Evolutionary conservation across 805 yeast genomes (phyloP).

Genomic region (Candida wancherniae): DNA sequence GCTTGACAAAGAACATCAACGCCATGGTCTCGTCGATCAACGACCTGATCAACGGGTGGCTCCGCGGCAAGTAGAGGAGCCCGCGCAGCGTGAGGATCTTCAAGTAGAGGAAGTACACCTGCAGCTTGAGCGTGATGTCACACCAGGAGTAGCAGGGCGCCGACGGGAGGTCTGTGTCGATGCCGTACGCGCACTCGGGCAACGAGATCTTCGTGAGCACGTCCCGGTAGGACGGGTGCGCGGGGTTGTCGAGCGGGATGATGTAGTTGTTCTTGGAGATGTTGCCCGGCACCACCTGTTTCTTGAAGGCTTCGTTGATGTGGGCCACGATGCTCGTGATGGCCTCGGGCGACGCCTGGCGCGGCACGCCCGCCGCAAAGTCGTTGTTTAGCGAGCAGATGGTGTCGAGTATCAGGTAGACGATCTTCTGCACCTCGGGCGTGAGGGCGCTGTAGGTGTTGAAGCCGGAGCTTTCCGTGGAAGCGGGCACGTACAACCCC

Average conservation of each 20-base stretch:
- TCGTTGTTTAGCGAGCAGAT: constrained; percentile 7
- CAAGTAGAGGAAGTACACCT: constrained; percentile 20
- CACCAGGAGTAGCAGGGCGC: constrained; percentile 21
- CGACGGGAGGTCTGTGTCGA: constrained; percentile 6
- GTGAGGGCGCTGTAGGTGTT: constrained; percentile 13
- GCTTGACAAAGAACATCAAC: constrained; percentile 18
- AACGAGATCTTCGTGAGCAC: constrained; percentile 6
- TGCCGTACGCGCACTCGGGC: constrained; percentile 15
- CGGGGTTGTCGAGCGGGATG: constrained; percentile 12
- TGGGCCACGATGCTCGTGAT: constrained; percentile 14
- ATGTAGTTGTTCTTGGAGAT: constrained; percentile 5
- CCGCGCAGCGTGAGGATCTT: constrained; percentile 21
- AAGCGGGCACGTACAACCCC: constrained; percentile 15
- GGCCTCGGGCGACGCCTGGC: constrained; percentile 12
- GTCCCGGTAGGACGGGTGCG: constrained; percentile 15
- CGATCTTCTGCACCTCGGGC: constrained; percentile 8
- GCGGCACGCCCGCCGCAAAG: constrained; percentile 2
- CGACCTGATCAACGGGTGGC: constrained; percentile 20
- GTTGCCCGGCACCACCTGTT: constrained; percentile 14
- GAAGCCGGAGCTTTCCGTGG: constrained; percentile 11
- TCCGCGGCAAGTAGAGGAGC: constrained; percentile 17
- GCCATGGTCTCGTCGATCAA: constrained; percentile 15
- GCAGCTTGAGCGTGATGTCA: constrained; percentile 22
- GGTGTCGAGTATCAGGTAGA: constrained; percentile 11
- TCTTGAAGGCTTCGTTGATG: constrained; percentile 12